Conservation (phyloP, 106 monocot genomes). For the Alisma plantagoaquatica region DNA sequence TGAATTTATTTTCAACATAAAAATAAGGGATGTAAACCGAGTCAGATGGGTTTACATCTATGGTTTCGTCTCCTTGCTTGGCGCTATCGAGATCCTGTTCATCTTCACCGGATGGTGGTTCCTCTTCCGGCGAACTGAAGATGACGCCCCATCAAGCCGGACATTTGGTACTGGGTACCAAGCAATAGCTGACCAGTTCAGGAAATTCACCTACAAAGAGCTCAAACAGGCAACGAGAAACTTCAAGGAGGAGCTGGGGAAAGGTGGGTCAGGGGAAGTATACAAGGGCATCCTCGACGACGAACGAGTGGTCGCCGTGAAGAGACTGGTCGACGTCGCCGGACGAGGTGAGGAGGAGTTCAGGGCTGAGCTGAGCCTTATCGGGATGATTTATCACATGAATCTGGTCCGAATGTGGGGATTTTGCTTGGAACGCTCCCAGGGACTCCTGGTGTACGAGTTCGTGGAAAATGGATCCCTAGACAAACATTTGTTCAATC, state of each 20-base stretch:
- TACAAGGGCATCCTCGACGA: too few species aligned
- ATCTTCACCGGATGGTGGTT: slow-evolving; percentile 39
- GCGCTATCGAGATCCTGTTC: slow-evolving; percentile 26
- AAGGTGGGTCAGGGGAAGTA: too few species aligned
- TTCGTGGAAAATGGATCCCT: slow-evolving; percentile 55
- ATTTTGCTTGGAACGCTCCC: too few species aligned
- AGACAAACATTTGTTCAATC: slow-evolving; percentile 29
- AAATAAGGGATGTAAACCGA: too few species aligned
- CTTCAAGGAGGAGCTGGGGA: too few species aligned
- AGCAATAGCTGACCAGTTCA: slow-evolving; percentile 40
- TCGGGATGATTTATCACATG: slow-evolving; percentile 53
- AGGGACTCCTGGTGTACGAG: too few species aligned
- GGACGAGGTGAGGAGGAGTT: too few species aligned
- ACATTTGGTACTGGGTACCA: too few species aligned
- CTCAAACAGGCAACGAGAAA: slow-evolving; percentile 38
- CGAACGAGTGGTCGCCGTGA: too few species aligned
- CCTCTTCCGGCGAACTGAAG: slow-evolving; percentile 13
- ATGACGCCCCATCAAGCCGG: slow-evolving; percentile 10
- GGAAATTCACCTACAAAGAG: slow-evolving; percentile 31
- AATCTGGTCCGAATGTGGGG: slow-evolving; percentile 55
- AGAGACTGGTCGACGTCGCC: slow-evolving; percentile 44
- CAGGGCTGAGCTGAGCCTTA: slow-evolving; percentile 39
- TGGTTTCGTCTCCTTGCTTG: slow-evolving; percentile 21
- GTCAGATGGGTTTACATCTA: slow-evolving; percentile 29
- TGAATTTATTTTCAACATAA: too few species aligned